These are phyloP conservation scores for Russula virescens DNA, from an alignment of 768 basidiomycete species.

Conservation along the genomic window DNA sequence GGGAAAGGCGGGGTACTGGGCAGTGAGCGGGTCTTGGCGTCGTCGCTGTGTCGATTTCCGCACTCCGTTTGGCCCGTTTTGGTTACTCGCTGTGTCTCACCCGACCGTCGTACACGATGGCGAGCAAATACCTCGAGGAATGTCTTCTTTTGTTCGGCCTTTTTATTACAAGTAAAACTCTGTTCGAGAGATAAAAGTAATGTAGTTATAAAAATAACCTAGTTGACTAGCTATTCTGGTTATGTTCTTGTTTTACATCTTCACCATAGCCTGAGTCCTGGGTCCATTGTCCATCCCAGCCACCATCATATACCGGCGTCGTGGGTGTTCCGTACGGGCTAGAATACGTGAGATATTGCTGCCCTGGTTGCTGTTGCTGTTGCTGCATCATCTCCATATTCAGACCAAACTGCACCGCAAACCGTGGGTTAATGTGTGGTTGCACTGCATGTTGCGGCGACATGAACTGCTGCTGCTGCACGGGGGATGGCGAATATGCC, in stretches of 20 bases:
- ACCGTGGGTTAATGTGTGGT: constrained; percentile 80
- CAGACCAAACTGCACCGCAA: constrained; percentile 61
- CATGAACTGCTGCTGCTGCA: constrained; percentile 1
- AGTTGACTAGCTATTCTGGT: background rate
- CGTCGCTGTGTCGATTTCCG: constrained; percentile 9
- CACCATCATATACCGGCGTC: background rate
- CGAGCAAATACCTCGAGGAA: too few species aligned
- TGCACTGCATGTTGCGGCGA: constrained; percentile 42
- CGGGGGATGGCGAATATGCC: constrained; percentile 18
- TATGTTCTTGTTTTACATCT: background rate
- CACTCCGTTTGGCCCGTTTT: constrained; percentile 15
- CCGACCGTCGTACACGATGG: background rate
- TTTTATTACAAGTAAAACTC: too few species aligned
- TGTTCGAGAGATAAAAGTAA: too few species aligned
- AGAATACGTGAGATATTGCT: constrained; percentile 14
- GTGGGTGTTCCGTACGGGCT: constrained; percentile 6
- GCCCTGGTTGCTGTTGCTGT: constrained; percentile 24
- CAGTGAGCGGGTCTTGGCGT: too few species aligned
- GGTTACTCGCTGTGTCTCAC: constrained; percentile 5
- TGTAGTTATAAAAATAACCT: background rate
- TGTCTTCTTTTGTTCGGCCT: too few species aligned
- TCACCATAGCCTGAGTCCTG: background rate
- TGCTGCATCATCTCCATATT: constrained; percentile 31
- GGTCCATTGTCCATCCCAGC: constrained; percentile 16
- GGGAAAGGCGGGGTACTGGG: background rate